A percentile compares a stretch with the other conserved stretches of the same genome.
Evolutionary conservation across 2,329 filamentous ascomycete species (phyloP).

Genomic region (Rasamsonia emersonii): DNA sequence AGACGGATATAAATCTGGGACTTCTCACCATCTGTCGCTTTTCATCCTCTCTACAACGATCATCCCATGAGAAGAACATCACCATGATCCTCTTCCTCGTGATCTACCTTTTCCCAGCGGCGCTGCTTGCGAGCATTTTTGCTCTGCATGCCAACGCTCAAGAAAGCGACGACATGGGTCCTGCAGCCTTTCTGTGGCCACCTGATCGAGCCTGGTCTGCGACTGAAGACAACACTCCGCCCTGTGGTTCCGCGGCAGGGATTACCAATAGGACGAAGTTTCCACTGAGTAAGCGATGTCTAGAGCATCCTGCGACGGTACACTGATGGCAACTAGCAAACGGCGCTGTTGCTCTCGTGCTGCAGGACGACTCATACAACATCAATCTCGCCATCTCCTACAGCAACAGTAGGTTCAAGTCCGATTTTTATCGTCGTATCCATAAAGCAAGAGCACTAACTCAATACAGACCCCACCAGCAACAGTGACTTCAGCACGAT

Average conservation of each 20-base stretch:
- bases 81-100: too few relatives aligned
- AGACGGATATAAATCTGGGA: too few relatives aligned
- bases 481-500: constrained; percentile 33
- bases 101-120: neutral
- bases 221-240: constrained; percentile 46
- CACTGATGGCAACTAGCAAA: constrained; percentile 43
- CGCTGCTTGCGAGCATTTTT: constrained; percentile 2
- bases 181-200: constrained; percentile 55
- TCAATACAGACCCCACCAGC: constrained; percentile 26
- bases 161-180: constrained; percentile 39
- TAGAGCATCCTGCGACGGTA: too few relatives aligned
- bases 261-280: constrained; percentile 47
- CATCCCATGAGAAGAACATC: too few relatives aligned
- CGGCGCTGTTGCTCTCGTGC: constrained; percentile 47
- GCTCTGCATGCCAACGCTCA: constrained; percentile 9
- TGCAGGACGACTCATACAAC: constrained; percentile 50
- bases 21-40: too few relatives aligned
- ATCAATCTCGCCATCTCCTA: constrained; percentile 49
- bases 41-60: too few relatives aligned
- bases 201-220: constrained; percentile 48
- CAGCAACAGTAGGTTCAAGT: constrained; percentile 36
- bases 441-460: neutral
- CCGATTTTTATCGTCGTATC: neutral
- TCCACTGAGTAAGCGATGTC: constrained; percentile 42
- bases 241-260: constrained; percentile 47